phyloP scores from a whole-genome alignment of 106 monocot genomes.

The Amphibolis antarctica region DNA sequence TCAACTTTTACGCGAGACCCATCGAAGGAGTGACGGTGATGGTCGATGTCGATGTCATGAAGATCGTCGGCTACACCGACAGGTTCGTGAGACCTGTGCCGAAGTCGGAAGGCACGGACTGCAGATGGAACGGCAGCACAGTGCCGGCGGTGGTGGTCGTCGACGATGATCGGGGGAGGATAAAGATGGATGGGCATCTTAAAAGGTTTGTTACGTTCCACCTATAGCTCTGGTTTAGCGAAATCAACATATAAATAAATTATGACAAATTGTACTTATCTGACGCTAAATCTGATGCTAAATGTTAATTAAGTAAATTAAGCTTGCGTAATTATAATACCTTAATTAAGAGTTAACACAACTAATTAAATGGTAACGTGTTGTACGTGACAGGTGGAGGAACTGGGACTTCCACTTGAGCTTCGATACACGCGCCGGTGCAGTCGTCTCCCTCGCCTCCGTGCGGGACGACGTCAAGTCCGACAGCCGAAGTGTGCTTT shows the following conservation, averaged over 20 bases:
- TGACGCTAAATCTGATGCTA: too few species aligned
- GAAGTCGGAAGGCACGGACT: constrained; percentile 41
- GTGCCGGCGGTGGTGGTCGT: constrained; percentile 20
- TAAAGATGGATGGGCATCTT: constrained; percentile 41
- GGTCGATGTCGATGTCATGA: constrained; percentile 51
- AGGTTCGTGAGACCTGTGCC: constrained; percentile 34
- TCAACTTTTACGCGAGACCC: constrained; percentile 48
- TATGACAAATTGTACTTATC: neutral
- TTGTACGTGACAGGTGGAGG: constrained; percentile 39
- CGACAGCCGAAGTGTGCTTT: constrained; percentile 27
- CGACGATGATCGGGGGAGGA: constrained; percentile 35
- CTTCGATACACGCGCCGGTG: constrained; percentile 45
- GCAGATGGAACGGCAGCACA: constrained; percentile 7
- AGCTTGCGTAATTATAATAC: neutral
- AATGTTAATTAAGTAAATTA: neutral
- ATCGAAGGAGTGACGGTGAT: constrained; percentile 50
- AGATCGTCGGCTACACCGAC: constrained; percentile 43
- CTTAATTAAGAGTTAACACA: neutral
- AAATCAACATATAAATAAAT: too few species aligned
- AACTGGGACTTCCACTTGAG: constrained; percentile 67
- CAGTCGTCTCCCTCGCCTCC: constrained; percentile 49
- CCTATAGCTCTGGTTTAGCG: neutral
- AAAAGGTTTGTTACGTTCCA: constrained; percentile 26
- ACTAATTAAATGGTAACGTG: neutral
- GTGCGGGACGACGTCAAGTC: constrained; percentile 15